phyloP scores from a whole-genome alignment of 2,329 filamentous ascomycete species.

The Aspergillus intermedius region DNA sequence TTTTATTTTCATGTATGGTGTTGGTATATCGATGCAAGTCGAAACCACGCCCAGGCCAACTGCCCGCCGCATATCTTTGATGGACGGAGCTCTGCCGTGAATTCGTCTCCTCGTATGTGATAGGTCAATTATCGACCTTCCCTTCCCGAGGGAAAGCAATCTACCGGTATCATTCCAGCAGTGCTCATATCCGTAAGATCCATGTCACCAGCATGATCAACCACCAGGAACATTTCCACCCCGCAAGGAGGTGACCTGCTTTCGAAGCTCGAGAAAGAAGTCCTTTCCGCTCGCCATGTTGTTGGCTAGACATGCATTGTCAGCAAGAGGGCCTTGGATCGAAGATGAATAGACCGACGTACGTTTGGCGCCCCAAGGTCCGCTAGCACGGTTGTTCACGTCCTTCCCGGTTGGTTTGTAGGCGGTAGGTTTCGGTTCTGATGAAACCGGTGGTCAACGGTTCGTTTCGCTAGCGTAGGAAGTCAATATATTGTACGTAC shows the following conservation, averaged over 20 bases:
- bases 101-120: background rate
- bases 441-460: constrained; percentile 2
- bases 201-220: constrained; percentile 15
- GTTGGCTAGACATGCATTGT: constrained; percentile 31
- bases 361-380: constrained; percentile 42
- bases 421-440: constrained; percentile 28
- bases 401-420: constrained; percentile 38
- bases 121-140: background rate
- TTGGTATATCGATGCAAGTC: background rate
- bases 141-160: background rate
- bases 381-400: constrained; percentile 28
- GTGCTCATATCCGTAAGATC: background rate
- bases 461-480: background rate
- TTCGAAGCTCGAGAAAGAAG: constrained; percentile 45
- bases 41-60: background rate
- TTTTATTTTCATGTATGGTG: background rate
- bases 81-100: background rate
- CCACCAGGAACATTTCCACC: constrained; percentile 29
- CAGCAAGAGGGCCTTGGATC: background rate
- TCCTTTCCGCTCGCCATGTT: constrained; percentile 45
- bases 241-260: constrained; percentile 39
- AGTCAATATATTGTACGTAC: constrained; percentile 12
- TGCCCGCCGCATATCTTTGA: background rate
- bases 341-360: constrained; percentile 13
- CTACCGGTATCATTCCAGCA: background rate